These are phyloP conservation scores for Xylariaceae sp. DNA, from an alignment of 2,329 filamentous ascomycete genomes.

Conservation along the genomic window DNA sequence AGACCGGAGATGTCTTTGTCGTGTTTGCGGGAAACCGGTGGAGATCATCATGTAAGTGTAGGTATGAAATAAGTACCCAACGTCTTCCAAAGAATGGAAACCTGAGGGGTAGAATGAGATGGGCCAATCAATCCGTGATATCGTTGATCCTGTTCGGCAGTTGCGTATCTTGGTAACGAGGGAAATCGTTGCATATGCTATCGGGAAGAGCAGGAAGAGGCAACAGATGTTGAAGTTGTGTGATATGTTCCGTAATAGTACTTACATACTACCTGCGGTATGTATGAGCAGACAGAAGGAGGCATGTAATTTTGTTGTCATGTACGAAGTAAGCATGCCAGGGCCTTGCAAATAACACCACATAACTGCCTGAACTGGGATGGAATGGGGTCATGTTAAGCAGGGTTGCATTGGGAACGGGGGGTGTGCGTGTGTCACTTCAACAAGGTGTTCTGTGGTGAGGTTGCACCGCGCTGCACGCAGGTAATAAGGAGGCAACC, in stretches of 20 bases:
- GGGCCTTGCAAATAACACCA: not conserved
- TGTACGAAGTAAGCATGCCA: not conserved
- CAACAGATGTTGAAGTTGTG: not conserved
- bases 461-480: not conserved
- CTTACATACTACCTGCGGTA: not conserved
- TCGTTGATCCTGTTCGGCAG: not conserved
- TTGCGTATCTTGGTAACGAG: not conserved
- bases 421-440: constrained; percentile 2
- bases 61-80: not conserved
- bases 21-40: not conserved
- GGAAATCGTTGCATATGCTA: not conserved
- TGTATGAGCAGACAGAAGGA: not conserved
- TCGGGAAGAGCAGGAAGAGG: not conserved
- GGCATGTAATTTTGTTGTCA: not conserved
- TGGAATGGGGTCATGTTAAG: not conserved
- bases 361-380: not conserved
- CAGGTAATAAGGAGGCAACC: constrained; percentile 9
- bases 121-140: not conserved
- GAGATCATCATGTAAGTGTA: not conserved
- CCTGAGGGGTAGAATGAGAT: not conserved
- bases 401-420: not conserved
- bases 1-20: not conserved
- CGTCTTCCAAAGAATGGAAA: not conserved
- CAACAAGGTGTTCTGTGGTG: not conserved
- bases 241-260: too few species aligned